A percentile compares a stretch with the other conserved stretches of the same genome.
Evolutionary conservation across 2,329 filamentous ascomycete genomes (phyloP).

Genomic region (Lasiodiplodia citricola): DNA sequence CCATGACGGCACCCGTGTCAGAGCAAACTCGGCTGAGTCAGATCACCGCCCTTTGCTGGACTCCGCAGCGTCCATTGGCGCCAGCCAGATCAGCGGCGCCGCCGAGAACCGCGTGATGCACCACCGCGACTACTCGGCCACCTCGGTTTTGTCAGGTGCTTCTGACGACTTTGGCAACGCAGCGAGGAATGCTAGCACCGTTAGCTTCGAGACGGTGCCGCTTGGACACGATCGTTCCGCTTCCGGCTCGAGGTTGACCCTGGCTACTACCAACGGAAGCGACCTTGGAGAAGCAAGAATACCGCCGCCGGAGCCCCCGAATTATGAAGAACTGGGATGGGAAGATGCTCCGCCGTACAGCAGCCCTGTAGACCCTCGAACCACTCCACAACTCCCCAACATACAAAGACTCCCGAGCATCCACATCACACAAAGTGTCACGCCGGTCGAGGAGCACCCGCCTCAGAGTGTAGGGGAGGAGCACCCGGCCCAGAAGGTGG

Average conservation of each 20-base stretch:
- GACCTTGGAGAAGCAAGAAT: constrained; percentile 30
- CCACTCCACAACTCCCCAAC: not conserved
- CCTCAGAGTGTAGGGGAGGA: constrained; percentile 15
- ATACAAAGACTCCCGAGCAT: constrained; percentile 26
- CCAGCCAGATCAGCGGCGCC: constrained; percentile 35
- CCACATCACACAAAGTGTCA: constrained; percentile 19
- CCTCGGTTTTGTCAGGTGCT: constrained; percentile 46
- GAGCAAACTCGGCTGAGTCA: constrained; percentile 75
- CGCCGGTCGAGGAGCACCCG: constrained; percentile 24
- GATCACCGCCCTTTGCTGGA: constrained; percentile 74
- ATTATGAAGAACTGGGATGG: constrained; percentile 38
- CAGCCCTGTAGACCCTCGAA: constrained; percentile 41
- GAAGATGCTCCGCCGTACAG: constrained; percentile 57
- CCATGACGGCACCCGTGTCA: constrained; percentile 76
- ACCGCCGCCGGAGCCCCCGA: constrained; percentile 41
- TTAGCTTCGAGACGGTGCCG: constrained; percentile 48
- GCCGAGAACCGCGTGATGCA: constrained; percentile 40
- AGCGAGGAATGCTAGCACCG: constrained; percentile 31
- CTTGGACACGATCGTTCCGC: constrained; percentile 43
- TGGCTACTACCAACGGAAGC: constrained; percentile 9
- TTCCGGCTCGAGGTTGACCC: constrained; percentile 22
- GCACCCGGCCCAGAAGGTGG: constrained; percentile 11
- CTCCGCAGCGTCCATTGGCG: constrained; percentile 69
- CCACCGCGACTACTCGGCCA: constrained; percentile 49
- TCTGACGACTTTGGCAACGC: constrained; percentile 41